phyloP scores from a whole-genome alignment of 2,329 filamentous ascomycete genomes.

The Colletotrichum graminicola region DNA sequence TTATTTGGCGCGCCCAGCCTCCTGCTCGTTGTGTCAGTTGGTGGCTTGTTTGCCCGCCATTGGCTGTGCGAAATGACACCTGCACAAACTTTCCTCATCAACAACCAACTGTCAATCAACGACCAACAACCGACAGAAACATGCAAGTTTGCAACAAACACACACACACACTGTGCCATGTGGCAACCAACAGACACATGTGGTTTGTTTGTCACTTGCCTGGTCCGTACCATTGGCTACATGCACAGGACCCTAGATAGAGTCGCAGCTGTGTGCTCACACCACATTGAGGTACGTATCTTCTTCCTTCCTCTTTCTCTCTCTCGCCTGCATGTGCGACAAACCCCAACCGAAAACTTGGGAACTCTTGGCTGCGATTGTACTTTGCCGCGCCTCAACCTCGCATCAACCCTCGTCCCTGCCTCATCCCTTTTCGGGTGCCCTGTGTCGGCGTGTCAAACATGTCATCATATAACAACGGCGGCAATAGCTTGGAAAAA shows the following conservation, averaged over 20 bases:
- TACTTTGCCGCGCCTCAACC: not conserved
- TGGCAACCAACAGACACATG: not conserved
- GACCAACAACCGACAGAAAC: conserved; percentile 3
- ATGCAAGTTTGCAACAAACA: conserved; percentile 9
- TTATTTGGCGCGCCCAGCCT: not conserved
- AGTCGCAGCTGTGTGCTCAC: not conserved
- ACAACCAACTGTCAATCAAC: not conserved
- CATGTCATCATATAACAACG: conserved; percentile 6
- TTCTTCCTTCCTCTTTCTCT: not conserved
- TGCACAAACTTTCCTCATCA: not conserved
- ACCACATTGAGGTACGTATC: not conserved
- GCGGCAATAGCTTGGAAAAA: not conserved
- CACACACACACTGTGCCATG: conserved; percentile 5
- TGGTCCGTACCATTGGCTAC: not conserved
- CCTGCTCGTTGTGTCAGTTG: not conserved
- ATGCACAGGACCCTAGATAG: conserved; percentile 6
- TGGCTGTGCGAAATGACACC: not conserved
- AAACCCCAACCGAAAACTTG: conserved; percentile 5
- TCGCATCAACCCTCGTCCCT: not conserved
- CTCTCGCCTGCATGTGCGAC: not conserved
- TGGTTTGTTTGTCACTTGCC: not conserved
- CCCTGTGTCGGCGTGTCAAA: conserved; percentile 6
- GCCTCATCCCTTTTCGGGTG: conserved; percentile 1
- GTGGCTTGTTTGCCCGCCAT: not conserved
- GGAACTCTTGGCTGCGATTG: not conserved